Evolutionary conservation across 495 filamentous ascomycete species (phyloP).

Genomic region (Glonium stellatum): DNA sequence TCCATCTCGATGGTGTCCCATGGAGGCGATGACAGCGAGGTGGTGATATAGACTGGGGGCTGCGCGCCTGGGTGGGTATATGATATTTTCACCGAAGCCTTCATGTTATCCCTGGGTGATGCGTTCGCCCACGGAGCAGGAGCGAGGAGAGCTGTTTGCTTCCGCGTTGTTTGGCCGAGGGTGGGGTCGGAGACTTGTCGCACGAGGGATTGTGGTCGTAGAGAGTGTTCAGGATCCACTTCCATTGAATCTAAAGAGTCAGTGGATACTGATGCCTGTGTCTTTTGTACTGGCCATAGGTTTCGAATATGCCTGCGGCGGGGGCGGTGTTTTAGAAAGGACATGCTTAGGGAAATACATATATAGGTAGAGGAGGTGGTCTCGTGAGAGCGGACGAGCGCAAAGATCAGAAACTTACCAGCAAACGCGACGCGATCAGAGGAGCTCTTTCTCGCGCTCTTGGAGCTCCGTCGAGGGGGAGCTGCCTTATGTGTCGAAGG

Average conservation of each 20-base stretch:
- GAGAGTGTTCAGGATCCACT: neutral
- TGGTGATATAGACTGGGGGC: slow-evolving; percentile 59
- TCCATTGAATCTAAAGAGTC: neutral
- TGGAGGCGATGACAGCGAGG: slow-evolving; percentile 56
- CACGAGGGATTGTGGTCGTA: no score
- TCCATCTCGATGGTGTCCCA: slow-evolving; percentile 59
- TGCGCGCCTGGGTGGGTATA: slow-evolving; percentile 50
- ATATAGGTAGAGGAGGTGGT: slow-evolving; percentile 10
- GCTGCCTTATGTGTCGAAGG: neutral
- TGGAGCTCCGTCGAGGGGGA: neutral
- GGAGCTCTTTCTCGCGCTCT: neutral
- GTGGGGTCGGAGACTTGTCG: neutral
- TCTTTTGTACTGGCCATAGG: slow-evolving; percentile 1
- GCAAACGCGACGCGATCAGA: neutral
- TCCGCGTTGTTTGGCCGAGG: neutral
- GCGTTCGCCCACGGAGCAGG: neutral
- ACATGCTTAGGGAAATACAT: slow-evolving; percentile 8
- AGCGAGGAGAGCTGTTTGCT: neutral
- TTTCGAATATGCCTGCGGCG: slow-evolving; percentile 10
- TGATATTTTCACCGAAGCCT: slow-evolving; percentile 44
- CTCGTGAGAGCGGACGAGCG: neutral
- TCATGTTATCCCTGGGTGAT: slow-evolving; percentile 8
- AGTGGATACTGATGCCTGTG: slow-evolving; percentile 11
- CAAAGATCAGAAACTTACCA: neutral
- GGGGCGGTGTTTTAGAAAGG: slow-evolving; percentile 15